phyloP scores from a whole-genome alignment of 192 early-diverging fungal genomes.

The Coemansia sp. region DNA sequence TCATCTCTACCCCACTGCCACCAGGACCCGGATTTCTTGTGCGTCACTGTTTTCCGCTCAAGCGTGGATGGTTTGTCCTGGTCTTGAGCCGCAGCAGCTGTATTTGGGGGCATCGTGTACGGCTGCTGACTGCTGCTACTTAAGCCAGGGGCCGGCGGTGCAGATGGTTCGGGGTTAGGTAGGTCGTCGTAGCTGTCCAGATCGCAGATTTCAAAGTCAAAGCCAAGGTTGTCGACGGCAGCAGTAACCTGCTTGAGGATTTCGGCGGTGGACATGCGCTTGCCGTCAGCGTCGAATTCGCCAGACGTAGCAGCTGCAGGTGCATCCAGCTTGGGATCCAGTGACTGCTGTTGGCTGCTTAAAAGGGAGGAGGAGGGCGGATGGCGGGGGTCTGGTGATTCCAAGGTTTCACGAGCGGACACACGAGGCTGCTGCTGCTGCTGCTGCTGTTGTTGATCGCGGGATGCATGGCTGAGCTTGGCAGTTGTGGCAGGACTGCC shows the following conservation, averaged over 20 bases:
- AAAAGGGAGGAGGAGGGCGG: not conserved
- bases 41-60: conserved; percentile 32
- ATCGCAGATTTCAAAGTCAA: conserved; percentile 40
- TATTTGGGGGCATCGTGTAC: not conserved
- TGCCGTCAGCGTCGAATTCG: conserved; percentile 1
- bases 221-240: conserved; percentile 45
- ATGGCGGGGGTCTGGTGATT: conserved; percentile 8
- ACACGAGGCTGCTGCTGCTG: not conserved
- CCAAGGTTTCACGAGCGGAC: not conserved
- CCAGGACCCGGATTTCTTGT: conserved; percentile 52
- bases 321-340: not conserved
- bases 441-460: not conserved
- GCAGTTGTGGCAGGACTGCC: not conserved
- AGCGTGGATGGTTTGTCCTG: not conserved
- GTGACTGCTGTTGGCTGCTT: not conserved
- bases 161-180: not conserved
- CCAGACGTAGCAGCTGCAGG: not conserved
- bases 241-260: conserved; percentile 50
- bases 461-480: conserved; percentile 1
- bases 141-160: not conserved
- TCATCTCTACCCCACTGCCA: conserved; percentile 48
- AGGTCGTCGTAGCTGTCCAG: conserved; percentile 17
- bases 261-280: conserved; percentile 50
- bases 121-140: conserved; percentile 8
- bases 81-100: too few species aligned